These are phyloP conservation scores for Chamaecyparis obtusa DNA, from an alignment of 75 land plant species.

Conservation along the genomic window DNA sequence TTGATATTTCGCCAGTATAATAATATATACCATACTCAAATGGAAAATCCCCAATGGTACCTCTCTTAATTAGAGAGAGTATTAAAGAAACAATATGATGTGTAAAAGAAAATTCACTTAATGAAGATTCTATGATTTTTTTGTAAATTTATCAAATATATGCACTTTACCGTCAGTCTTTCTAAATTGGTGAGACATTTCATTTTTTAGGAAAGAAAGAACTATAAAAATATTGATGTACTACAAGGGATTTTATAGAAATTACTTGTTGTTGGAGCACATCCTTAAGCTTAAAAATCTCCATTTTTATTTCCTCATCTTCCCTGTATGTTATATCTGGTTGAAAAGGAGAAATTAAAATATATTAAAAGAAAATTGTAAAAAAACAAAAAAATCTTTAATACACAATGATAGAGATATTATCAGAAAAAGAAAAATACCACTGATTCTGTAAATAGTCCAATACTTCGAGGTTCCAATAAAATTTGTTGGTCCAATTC, in stretches of 20 bases:
- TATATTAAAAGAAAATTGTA: not conserved
- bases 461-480: conserved; percentile 73
- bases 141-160: no score
- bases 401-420: not conserved
- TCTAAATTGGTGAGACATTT: no score
- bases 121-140: no score
- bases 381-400: not conserved
- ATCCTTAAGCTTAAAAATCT: conserved; percentile 45
- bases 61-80: no score
- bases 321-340: conserved; percentile 48
- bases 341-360: conserved; percentile 31
- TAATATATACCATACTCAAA: not conserved
- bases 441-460: conserved; percentile 63
- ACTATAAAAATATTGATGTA: no score
- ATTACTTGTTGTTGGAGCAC: conserved; percentile 58
- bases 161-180: no score
- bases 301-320: conserved; percentile 65
- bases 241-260: not conserved
- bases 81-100: no score
- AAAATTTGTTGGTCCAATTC: conserved; percentile 62
- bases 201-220: no score
- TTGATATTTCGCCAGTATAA: not conserved
- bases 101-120: no score
- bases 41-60: no score
- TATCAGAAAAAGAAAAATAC: conserved; percentile 22